phyloP scores from a whole-genome alignment of 1,139 yeast species.

The Suhomyces maxii region DNA sequence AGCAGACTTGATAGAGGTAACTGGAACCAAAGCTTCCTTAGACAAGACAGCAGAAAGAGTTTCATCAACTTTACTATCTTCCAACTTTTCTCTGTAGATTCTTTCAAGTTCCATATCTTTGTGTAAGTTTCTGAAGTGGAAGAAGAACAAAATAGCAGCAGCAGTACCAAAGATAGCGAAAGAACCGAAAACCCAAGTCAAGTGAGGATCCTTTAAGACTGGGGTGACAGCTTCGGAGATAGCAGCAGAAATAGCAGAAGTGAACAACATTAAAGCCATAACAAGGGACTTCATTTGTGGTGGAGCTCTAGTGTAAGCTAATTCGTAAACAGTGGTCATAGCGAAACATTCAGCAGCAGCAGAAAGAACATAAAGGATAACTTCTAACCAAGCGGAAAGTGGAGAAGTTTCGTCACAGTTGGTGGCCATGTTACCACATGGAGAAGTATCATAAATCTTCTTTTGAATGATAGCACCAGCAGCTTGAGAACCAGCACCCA shows the following conservation, averaged over 20 bases:
- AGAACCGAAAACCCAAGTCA: constrained; percentile 57
- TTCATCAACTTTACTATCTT: neutral
- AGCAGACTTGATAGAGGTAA: constrained; percentile 24
- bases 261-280: constrained; percentile 63
- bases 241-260: constrained; percentile 61
- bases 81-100: constrained; percentile 24
- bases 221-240: constrained; percentile 55
- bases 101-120: constrained; percentile 49
- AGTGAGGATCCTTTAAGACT: constrained; percentile 54
- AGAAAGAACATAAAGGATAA: constrained; percentile 50
- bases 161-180: constrained; percentile 48
- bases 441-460: constrained; percentile 34
- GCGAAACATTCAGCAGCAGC: constrained; percentile 74
- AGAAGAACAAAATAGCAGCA: constrained; percentile 42
- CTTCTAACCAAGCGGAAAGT: constrained; percentile 57
- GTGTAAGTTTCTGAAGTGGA: constrained; percentile 55
- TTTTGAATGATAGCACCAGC: constrained; percentile 44
- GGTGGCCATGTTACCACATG: constrained; percentile 45
- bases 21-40: constrained; percentile 19
- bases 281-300: constrained; percentile 67
- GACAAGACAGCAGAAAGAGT: too few species aligned
- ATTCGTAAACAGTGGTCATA: constrained; percentile 64
- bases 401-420: constrained; percentile 51
- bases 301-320: constrained; percentile 71
- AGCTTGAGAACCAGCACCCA: constrained; percentile 39